Conservation (phyloP, 164 flowering plant species). For the Vitis rupestris region DNA sequence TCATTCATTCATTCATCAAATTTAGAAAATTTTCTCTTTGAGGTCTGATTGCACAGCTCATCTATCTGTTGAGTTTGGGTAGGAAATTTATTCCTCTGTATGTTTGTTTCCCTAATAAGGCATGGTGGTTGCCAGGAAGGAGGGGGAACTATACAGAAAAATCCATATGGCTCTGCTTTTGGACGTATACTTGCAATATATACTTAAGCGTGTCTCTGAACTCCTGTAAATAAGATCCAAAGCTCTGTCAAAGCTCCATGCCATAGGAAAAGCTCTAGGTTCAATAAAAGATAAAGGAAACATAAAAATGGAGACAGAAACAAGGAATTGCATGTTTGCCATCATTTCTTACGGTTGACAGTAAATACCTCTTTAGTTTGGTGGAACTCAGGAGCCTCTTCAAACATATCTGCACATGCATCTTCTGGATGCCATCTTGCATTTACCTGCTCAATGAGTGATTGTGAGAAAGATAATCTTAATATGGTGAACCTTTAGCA, state of each 20-base stretch:
- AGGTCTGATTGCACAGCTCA: constrained; percentile 27
- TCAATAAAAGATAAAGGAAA: background rate
- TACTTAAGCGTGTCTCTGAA: constrained; percentile 39
- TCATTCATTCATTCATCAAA: constrained; percentile 9
- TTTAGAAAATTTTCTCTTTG: constrained; percentile 8
- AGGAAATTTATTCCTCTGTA: constrained; percentile 33
- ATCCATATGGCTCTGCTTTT: constrained; percentile 51
- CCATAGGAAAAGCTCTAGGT: background rate
- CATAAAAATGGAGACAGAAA: background rate
- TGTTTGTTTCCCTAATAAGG: constrained; percentile 25
- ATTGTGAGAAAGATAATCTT: no score
- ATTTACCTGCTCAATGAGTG: constrained; percentile 25
- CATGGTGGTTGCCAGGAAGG: constrained; percentile 58
- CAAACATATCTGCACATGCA: constrained; percentile 23
- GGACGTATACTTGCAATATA: constrained; percentile 50
- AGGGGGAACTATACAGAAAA: constrained; percentile 71
- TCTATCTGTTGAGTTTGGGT: constrained; percentile 42
- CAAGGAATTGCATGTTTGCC: background rate
- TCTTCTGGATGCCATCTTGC: constrained; percentile 40
- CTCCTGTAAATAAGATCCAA: constrained; percentile 35
- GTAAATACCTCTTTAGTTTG: constrained; percentile 53
- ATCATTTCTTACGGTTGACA: background rate
- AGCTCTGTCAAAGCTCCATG: background rate
- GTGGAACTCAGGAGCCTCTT: constrained; percentile 50
- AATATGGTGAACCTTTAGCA: no score